These are phyloP conservation scores for Chaetomium globosum DNA, from an alignment of 2,329 filamentous ascomycete species.

Conservation along the genomic window DNA sequence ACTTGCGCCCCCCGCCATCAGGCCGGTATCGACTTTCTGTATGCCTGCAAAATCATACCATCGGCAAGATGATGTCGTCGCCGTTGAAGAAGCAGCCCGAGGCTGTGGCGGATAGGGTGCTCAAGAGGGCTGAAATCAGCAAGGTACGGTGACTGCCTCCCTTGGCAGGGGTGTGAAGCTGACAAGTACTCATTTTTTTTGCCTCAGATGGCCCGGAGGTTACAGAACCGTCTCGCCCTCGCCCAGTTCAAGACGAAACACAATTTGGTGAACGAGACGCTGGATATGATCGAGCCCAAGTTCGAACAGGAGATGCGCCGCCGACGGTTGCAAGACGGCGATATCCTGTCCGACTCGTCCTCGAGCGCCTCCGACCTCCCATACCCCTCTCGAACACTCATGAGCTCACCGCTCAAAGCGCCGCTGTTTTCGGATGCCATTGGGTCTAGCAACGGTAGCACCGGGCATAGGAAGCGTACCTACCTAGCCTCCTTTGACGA, in stretches of 20 bases:
- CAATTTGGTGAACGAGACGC: conserved; percentile 87
- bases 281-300: conserved; percentile 83
- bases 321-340: conserved; percentile 69
- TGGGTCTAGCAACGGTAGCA: conserved; percentile 69
- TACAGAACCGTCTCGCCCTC: conserved; percentile 91
- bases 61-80: conserved; percentile 56
- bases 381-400: conserved; percentile 68
- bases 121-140: conserved; percentile 73
- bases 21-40: conserved; percentile 23
- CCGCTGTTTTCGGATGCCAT: conserved; percentile 84
- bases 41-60: conserved; percentile 19
- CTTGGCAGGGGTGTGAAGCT: conserved; percentile 19
- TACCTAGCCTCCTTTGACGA: conserved; percentile 63
- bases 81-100: conserved; percentile 66
- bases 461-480: conserved; percentile 65
- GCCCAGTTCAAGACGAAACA: conserved; percentile 97
- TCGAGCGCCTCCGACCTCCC: conserved; percentile 79
- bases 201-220: conserved; percentile 80
- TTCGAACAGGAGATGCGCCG: conserved; percentile 77
- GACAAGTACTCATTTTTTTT: conserved; percentile 28
- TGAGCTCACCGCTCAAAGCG: conserved; percentile 82
- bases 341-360: conserved; percentile 83
- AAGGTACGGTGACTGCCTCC: conserved; percentile 57
- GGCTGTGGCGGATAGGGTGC: conserved; percentile 67
- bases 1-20: conserved; percentile 31